Conservation (phyloP, 2,329 filamentous ascomycete genomes). For the Phoma herbarum region DNA sequence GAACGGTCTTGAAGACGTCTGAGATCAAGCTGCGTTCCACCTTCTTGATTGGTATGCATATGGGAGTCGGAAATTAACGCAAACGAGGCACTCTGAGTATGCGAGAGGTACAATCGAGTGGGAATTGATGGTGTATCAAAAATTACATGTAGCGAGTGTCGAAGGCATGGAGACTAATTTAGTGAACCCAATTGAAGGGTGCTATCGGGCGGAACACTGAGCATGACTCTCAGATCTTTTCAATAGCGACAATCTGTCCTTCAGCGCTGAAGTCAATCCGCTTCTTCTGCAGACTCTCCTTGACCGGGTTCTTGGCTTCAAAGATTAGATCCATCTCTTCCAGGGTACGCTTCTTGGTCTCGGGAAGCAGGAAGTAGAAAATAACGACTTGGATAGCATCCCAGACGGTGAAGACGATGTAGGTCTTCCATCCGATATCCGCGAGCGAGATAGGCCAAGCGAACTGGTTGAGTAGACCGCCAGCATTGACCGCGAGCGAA, state of each 20-base stretch:
- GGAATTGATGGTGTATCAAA: not conserved
- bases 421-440: conserved; percentile 49
- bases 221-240: not conserved
- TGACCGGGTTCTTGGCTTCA: not conserved
- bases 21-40: not conserved
- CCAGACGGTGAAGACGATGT: conserved; percentile 22
- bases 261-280: not conserved
- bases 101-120: too few species aligned
- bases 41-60: not conserved
- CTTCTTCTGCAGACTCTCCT: not conserved
- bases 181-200: too few species aligned
- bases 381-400: not conserved
- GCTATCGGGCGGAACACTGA: not conserved
- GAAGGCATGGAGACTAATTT: not conserved
- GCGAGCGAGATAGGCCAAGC: conserved; percentile 54
- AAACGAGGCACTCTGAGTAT: not conserved
- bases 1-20: not conserved
- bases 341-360: conserved; percentile 2
- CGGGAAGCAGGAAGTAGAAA: conserved; percentile 4
- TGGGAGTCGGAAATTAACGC: not conserved
- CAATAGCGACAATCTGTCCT: not conserved
- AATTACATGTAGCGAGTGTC: not conserved
- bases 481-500: conserved; percentile 58
- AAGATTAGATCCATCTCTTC: not conserved
- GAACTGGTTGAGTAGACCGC: conserved; percentile 58